A percentile compares a stretch with the other conserved stretches of the same genome.
These are phyloP conservation scores for Penicillium tannophilum DNA, from an alignment of 495 filamentous ascomycete genomes.

Conservation along the genomic window DNA sequence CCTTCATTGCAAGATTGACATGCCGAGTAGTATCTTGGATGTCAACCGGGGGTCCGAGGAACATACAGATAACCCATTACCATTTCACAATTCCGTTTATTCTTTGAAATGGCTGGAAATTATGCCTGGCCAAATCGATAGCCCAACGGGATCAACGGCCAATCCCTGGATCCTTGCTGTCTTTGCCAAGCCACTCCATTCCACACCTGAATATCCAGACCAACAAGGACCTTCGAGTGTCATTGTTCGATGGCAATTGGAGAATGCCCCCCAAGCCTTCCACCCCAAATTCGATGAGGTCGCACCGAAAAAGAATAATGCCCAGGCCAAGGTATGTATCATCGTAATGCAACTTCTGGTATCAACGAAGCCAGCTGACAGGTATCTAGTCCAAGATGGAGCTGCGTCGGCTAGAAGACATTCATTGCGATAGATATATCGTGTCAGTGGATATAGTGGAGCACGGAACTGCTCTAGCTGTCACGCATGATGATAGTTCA, in stretches of 20 bases:
- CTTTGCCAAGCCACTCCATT: conserved; percentile 61
- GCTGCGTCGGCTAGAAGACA: conserved; percentile 67
- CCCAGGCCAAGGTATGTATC: conserved; percentile 40
- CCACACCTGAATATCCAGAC: conserved; percentile 50
- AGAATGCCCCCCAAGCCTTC: conserved; percentile 57
- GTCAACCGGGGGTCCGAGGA: conserved; percentile 28
- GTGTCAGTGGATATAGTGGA: conserved; percentile 66
- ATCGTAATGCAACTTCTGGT: neutral
- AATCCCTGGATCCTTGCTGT: conserved; percentile 69
- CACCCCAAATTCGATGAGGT: conserved; percentile 77
- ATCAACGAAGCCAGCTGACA: neutral
- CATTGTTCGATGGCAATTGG: conserved; percentile 78
- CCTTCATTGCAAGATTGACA: conserved; percentile 44
- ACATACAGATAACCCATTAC: conserved; percentile 31
- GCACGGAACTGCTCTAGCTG: conserved; percentile 65
- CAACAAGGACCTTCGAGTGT: conserved; percentile 65
- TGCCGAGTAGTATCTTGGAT: conserved; percentile 35
- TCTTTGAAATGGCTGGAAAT: conserved; percentile 68
- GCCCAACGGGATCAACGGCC: conserved; percentile 46
- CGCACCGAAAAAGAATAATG: conserved; percentile 60
- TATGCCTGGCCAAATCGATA: conserved; percentile 59
- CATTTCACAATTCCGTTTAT: conserved; percentile 48
- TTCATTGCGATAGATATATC: conserved; percentile 66
- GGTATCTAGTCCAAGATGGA: conserved; percentile 52
- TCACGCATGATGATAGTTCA: conserved; percentile 74